Conservation (phyloP, 257 asterid genomes). For the Ocimum tenuiflorum region DNA sequence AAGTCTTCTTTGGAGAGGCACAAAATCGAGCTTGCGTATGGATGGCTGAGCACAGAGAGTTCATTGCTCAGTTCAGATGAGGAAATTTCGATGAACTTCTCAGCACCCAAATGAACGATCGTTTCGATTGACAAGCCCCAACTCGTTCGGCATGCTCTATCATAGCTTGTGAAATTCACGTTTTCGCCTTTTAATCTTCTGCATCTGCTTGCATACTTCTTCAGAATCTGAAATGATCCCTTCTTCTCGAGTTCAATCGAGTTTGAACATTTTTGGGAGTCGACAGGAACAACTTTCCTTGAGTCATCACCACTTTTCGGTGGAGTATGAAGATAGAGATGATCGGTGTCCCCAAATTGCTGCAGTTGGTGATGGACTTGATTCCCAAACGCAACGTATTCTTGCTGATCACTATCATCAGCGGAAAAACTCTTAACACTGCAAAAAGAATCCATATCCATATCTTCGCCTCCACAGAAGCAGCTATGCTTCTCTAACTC, state of each 20-base stretch:
- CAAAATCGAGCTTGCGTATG: constrained; percentile 22
- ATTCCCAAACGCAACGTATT: neutral
- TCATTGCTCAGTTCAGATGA: constrained; percentile 18
- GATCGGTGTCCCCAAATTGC: constrained; percentile 14
- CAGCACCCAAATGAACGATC: constrained; percentile 44
- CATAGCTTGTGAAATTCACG: constrained; percentile 6
- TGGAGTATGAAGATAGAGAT: constrained; percentile 14
- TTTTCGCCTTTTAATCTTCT: constrained; percentile 28
- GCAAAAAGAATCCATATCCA: constrained; percentile 16
- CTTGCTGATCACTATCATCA: neutral
- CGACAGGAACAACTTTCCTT: neutral
- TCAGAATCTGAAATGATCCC: constrained; percentile 38
- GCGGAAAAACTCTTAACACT: neutral
- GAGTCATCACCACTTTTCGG: constrained; percentile 19
- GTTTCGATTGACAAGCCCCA: constrained; percentile 22
- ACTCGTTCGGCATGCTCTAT: neutral
- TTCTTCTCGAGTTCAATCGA: constrained; percentile 11
- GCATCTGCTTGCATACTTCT: constrained; percentile 33
- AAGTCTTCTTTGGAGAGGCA: constrained; percentile 31
- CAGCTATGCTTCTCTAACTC: constrained; percentile 15
- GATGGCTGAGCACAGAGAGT: constrained; percentile 30
- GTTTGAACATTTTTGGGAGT: constrained; percentile 4
- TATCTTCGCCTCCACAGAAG: constrained; percentile 15
- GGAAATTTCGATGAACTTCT: constrained; percentile 40
- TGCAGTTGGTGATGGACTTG: constrained; percentile 12